Base-by-base conservation (phyloP, 2,329 filamentous ascomycete genomes). In the Colletotrichum trifolii region DNA sequence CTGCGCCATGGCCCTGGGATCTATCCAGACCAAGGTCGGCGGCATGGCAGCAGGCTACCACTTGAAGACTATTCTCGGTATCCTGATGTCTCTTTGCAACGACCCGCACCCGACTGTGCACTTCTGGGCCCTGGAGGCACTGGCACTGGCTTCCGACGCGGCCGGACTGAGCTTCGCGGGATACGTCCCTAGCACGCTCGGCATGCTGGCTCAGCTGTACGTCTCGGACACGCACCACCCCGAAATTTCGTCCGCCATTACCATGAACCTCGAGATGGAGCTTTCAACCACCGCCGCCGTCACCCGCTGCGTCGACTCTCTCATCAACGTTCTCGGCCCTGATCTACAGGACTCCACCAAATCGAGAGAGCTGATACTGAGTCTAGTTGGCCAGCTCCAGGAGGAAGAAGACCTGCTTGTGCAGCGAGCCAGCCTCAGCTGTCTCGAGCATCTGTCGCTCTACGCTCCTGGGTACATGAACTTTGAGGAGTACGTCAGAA, bases 1-100 rank as follows among this genome's bases (percentile, higher is more conserved):
- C 10, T 99, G 95, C 77, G 96, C 96, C 13, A 93, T 96, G 82
- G 94, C 96, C 11, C 81, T 99, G 36, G 96, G 96, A 8, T 92
- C 91, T 61, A 98, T 99, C 55, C 94, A 99, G 78, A 92, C 93
- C 15, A 94, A 97, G 75, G 92, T 99, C 39, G 96, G 96, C 62
- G 95, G 96, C 61, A 98, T 99, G 94, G 96, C 96, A 57, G 96
- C 96, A 59, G 94, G 94, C 4, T 94, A 96, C 71, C 96, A 99
- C 75, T 84, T 99, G 54, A 98, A 98, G 81, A 97, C 94, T 2
- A 97, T 99, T 54, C 86, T 97, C n/a, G 92, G 95, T 15, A 96
- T 99, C 43, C 82, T 99, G n/a, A 97, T 98, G 91, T 98, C 96
- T 8, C 85, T 99, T 9, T 95, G 94, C 76, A 97, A 94, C 71